These are phyloP conservation scores for Fallopia convolvulus DNA, from an alignment of 148 eudicot genomes.

Conservation along the genomic window DNA sequence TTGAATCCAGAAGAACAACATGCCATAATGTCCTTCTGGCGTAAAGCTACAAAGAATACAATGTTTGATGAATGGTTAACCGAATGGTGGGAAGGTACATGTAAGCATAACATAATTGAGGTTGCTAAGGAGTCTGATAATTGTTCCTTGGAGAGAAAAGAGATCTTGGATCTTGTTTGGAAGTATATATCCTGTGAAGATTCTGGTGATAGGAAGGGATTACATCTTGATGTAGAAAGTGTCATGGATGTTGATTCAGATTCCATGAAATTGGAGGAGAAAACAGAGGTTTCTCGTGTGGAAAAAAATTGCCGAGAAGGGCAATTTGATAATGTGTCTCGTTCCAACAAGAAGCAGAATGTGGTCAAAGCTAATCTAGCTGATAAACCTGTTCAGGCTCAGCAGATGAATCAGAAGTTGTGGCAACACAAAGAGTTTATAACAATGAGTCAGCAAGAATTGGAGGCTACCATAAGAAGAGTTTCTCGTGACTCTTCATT, in stretches of 20 bases:
- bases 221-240: conserved; percentile 13
- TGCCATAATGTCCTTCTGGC: conserved; percentile 67
- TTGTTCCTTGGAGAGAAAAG: conserved; percentile 26
- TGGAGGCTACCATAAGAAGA: conserved; percentile 61
- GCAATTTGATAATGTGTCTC: neutral
- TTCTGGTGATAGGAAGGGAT: conserved; percentile 16
- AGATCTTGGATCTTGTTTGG: conserved; percentile 34
- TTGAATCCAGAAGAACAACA: conserved; percentile 62
- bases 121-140: conserved; percentile 20
- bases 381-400: conserved; percentile 2
- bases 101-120: neutral
- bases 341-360: conserved; percentile 17
- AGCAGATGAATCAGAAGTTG: conserved; percentile 19
- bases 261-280: conserved; percentile 22
- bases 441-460: conserved; percentile 44
- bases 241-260: conserved; percentile 18
- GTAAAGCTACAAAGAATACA: conserved; percentile 54
- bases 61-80: conserved; percentile 82
- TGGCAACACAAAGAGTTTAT: conserved; percentile 29
- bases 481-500: conserved; percentile 55
- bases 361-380: conserved; percentile 16
- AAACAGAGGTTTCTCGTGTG: conserved; percentile 21
- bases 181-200: conserved; percentile 25
- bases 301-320: conserved; percentile 1
- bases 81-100: conserved; percentile 87